Conservation (phyloP, 1,139 yeast species). For the Saccharomyces hybrid region DNA sequence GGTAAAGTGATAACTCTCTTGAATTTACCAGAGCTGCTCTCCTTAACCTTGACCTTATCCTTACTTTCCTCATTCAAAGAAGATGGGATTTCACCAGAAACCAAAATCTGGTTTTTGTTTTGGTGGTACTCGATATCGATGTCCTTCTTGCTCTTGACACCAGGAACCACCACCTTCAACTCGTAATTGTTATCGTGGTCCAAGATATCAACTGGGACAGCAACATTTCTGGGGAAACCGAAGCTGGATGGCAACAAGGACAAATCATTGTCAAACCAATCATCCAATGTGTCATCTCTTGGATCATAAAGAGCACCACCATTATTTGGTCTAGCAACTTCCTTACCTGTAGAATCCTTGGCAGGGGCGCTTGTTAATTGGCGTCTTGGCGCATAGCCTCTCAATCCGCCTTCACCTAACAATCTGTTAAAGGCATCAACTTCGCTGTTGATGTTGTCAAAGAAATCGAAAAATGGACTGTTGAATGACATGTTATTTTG, state of each 20-base stretch:
- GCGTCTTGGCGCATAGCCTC: slow-evolving; percentile 12
- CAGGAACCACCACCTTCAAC: slow-evolving; percentile 37
- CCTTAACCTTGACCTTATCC: slow-evolving; percentile 33
- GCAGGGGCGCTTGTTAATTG: slow-evolving; percentile 2
- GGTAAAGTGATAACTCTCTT: slow-evolving; percentile 38
- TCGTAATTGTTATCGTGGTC: slow-evolving; percentile 36
- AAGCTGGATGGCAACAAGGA: slow-evolving; percentile 18
- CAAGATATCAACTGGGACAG: slow-evolving; percentile 39
- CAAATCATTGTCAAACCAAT: slow-evolving; percentile 24
- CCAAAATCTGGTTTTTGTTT: slow-evolving; percentile 34
- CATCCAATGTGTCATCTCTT: slow-evolving; percentile 17
- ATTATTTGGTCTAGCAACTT: slow-evolving; percentile 8
- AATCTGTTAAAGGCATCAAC: slow-evolving; percentile 34
- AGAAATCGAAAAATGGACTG: slow-evolving; percentile 38
- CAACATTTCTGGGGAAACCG: slow-evolving; percentile 12
- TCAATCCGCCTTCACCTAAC: slow-evolving; percentile 22
- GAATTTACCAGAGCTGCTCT: slow-evolving; percentile 36
- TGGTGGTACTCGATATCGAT: slow-evolving; percentile 37
- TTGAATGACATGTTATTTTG: slow-evolving; percentile 30
- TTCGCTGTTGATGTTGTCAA: slow-evolving; percentile 37
- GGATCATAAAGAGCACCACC: slow-evolving; percentile 1
- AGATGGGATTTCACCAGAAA: slow-evolving; percentile 35
- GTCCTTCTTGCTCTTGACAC: slow-evolving; percentile 34
- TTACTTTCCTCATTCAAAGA: slow-evolving; percentile 16
- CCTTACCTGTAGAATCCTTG: slow-evolving; percentile 5